Base-by-base conservation (phyloP, 1,284 basidiomycete genomes). In the Veloboletus limbatus region DNA sequence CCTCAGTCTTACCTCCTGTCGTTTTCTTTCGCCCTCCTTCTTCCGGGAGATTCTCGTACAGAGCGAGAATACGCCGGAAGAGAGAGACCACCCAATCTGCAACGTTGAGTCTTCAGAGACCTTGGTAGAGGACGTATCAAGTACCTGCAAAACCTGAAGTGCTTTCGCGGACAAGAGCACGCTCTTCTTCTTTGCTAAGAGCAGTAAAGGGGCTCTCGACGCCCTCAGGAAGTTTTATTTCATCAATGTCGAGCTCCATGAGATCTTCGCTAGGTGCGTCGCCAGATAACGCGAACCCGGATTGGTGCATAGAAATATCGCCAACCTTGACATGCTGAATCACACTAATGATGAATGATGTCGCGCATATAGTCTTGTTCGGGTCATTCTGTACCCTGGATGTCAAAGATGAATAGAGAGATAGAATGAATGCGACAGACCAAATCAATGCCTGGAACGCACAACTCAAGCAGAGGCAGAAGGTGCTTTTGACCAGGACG, bases 21-120 rank as follows among this genome's bases (percentile, higher is more conserved):
- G 78, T 85, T 54, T 90, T 85, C 68, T 76, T 81, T 66, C 81
- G 79, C 10, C 88, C 89, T 11, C 92, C 91, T 68, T 95, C 94
- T 62, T 99, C 95, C 0, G 97, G 96, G 6, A 99, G 74, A 59
- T 96, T 92, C 69, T 95, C 91, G 59, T 91, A 96, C 5, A 99
- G 70, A 0, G 88, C 81, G 39, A 99, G 75, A 27, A 98, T 85
- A 8, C 92, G 80, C 7, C 88, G 81, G 57, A 98, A 85, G 52
- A 97, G 87, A 33, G 89, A 87, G 0, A 83, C 80, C 4, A 96
- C 85, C 96, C 96, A 98, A 57, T 93, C 90, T 83, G 26, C 25
- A 39, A 33, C 10, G 8, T 31, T 55, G 27, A 60, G 47, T 37
- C 31, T 26, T 35, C 38, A 46, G 17, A 26, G n/a, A 22, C 28